phyloP scores from a whole-genome alignment of 169 alveolate species.

The Cryptosporidium sp. region DNA sequence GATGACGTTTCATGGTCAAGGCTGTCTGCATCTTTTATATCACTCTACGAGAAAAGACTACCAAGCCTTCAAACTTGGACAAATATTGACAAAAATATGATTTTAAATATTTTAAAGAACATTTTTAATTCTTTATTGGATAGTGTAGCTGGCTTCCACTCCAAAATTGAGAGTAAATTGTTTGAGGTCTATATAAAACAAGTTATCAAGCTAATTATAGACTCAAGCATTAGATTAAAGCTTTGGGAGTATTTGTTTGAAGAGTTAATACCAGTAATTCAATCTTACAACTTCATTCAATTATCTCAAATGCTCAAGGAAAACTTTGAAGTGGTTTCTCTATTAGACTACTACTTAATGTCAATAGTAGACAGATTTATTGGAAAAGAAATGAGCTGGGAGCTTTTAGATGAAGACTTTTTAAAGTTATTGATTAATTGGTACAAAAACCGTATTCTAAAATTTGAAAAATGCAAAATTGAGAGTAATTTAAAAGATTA shows the following conservation, averaged over 20 bases:
- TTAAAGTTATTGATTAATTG: slow-evolving; percentile 9
- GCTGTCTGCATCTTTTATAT: slow-evolving; percentile 10
- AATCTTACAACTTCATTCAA: neutral
- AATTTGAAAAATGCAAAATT: neutral
- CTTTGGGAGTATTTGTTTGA: slow-evolving; percentile 52
- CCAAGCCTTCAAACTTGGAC: slow-evolving; percentile 64
- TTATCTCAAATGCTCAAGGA: neutral
- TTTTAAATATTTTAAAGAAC: slow-evolving; percentile 17
- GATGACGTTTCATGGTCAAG: slow-evolving; percentile 23
- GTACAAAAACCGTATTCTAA: slow-evolving; percentile 15
- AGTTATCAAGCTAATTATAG: slow-evolving; percentile 23
- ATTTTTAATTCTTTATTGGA: slow-evolving; percentile 54
- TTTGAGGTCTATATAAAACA: slow-evolving; percentile 1
- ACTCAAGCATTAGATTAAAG: slow-evolving; percentile 9
- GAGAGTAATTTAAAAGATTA: neutral
- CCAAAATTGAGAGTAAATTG: neutral
- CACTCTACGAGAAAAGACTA: slow-evolving; percentile 48
- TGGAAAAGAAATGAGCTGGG: slow-evolving; percentile 9
- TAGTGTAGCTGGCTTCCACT: neutral
- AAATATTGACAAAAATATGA: slow-evolving; percentile 11
- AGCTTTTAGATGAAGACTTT: neutral
- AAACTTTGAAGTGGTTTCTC: neutral
- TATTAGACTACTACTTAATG: slow-evolving; percentile 14
- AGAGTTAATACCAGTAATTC: slow-evolving; percentile 31
- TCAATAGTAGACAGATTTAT: neutral